These are phyloP conservation scores for Saccharomycopsis selenospora DNA, from an alignment of 805 yeast species.

Conservation along the genomic window DNA sequence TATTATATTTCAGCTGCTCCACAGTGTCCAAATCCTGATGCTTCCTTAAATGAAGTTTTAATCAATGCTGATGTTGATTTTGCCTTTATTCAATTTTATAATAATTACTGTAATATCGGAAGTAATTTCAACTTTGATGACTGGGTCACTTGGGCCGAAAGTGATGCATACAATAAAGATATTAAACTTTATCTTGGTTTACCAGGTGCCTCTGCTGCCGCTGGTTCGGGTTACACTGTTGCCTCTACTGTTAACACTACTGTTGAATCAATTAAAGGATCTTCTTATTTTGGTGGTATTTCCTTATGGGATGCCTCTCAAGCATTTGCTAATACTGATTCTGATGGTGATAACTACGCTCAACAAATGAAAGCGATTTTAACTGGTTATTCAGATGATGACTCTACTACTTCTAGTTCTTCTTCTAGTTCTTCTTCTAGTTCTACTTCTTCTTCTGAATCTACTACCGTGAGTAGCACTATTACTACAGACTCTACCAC, in stretches of 20 bases:
- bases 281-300: slow-evolving; percentile 54
- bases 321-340: slow-evolving; percentile 37
- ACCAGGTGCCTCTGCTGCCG: slow-evolving; percentile 53
- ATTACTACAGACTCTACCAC: slow-evolving; percentile 12
- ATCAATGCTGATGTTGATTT: slow-evolving; percentile 46
- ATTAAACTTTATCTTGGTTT: slow-evolving; percentile 69
- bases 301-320: slow-evolving; percentile 70
- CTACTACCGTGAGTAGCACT: too few relatives aligned
- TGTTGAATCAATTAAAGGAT: slow-evolving; percentile 20
- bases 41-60: slow-evolving; percentile 34
- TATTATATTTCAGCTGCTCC: slow-evolving; percentile 62
- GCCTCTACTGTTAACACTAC: slow-evolving; percentile 29
- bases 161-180: slow-evolving; percentile 54
- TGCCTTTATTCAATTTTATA: slow-evolving; percentile 60
- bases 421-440: not conserved
- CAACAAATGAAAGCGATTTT: slow-evolving; percentile 9
- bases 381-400: slow-evolving; percentile 30
- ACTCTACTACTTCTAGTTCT: slow-evolving; percentile 18
- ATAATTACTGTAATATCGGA: slow-evolving; percentile 53
- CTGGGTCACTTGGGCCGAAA: slow-evolving; percentile 43
- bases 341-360: slow-evolving; percentile 17
- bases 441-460: not conserved
- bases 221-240: slow-evolving; percentile 44
- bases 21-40: slow-evolving; percentile 62
- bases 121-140: slow-evolving; percentile 46